Base-by-base conservation (phyloP, 345 rosid species). In the Eucalyptus tenuipes region DNA sequence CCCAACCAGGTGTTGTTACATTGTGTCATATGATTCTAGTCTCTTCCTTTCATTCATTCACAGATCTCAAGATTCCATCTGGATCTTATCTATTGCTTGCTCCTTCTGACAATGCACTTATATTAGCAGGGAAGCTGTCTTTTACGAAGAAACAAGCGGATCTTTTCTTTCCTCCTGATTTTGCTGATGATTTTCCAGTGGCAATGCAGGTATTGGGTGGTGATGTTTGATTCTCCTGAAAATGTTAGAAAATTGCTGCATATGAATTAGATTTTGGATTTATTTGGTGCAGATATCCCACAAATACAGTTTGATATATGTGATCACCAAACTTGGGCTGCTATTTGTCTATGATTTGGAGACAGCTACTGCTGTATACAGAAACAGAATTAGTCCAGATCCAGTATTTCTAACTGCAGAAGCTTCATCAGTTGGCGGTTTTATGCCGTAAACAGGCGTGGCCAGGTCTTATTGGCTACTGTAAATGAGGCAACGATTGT, bases 121-220 rank as follows among this genome's bases (percentile, higher is more conserved):
- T 53, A 59, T 31, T 86, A 27, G 42, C 96, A 96, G 99, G 99
- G 88, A 98, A 97, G 88, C 96, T 98, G 71, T 94, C 99, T 59
- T 98, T 96, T 92, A 90, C 98, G 9, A 98, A 98, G 95, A 98
- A 97, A 89, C 98, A 97, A 92, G 99, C 99, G n/a, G 99, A 98
- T 93, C 99, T 98, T 87, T 98, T 97, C 92, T 97, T 97, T 49
- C 99, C 99, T 25, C 99, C 99, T 29, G 99, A 98, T 93, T 98
- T 98, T 93, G 96, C 93, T 40, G 99, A 98, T 91, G 99, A 98
- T 91, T 98, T 98, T 91, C 99, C 99, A 64, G 99, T 98, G 44
- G 98, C 99, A 44, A 98, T 98, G 99, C 99, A 98, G 99, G 99
- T 98, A 88, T 71, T 31, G 27, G 87, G 33, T 85, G 47, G 87